A percentile compares a stretch with the other conserved stretches of the same genome.
Conservation (phyloP, 2,329 filamentous ascomycete genomes). For the Aspergillus costaricaensis region DNA sequence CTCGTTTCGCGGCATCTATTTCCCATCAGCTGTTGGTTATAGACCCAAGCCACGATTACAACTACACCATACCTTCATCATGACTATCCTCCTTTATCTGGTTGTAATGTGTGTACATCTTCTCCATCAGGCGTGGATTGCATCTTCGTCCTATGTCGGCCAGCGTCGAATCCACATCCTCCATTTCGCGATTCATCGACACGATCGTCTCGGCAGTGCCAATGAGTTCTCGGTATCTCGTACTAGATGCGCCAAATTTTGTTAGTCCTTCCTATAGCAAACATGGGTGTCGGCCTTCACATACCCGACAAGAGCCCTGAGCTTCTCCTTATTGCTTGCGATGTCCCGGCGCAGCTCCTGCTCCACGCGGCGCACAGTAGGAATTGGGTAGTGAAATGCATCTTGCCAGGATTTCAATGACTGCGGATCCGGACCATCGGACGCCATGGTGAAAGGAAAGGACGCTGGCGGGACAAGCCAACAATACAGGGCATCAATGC, state of each 20-base stretch:
- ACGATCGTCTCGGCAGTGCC: constrained; percentile 94
- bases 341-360: constrained; percentile 64
- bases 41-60: not conserved
- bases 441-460: constrained; percentile 47
- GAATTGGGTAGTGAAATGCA: constrained; percentile 66
- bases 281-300: constrained; percentile 19
- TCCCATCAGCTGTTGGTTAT: constrained; percentile 24
- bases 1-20: constrained; percentile 45
- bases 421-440: constrained; percentile 58
- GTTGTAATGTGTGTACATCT: constrained; percentile 62
- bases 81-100: constrained; percentile 45
- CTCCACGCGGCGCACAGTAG: constrained; percentile 63
- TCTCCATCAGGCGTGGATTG: constrained; percentile 69
- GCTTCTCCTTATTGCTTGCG: constrained; percentile 65
- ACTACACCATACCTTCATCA: constrained; percentile 33
- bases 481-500: constrained; percentile 6
- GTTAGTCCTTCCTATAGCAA: constrained; percentile 7
- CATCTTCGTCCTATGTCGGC: constrained; percentile 73
- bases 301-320: constrained; percentile 67
- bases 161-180: constrained; percentile 70
- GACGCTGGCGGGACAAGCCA: constrained; percentile 14
- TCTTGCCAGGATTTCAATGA: constrained; percentile 65
- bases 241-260: constrained; percentile 40
- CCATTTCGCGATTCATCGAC: constrained; percentile 78
- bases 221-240: constrained; percentile 82